Evolutionary conservation across 345 rosid genomes (phyloP).

Genomic region (Aquilaria yunnanensis): DNA sequence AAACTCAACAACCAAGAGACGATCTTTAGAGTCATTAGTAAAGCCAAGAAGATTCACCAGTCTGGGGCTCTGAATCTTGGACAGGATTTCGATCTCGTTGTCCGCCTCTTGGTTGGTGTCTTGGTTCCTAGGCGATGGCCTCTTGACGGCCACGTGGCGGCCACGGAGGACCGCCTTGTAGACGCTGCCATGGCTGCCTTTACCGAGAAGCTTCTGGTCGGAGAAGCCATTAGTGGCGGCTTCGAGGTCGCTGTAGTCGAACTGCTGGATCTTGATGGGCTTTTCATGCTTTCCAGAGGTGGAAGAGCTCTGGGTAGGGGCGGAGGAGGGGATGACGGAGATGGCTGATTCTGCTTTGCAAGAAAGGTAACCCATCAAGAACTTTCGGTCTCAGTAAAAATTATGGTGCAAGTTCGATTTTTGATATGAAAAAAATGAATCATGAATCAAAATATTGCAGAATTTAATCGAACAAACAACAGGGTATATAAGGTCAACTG

Average conservation of each 20-base stretch:
- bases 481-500: constrained; percentile 5
- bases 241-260: constrained; percentile 78
- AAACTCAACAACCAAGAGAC: constrained; percentile 81
- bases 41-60: constrained; percentile 89
- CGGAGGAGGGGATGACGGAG: constrained; percentile 14
- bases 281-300: constrained; percentile 30
- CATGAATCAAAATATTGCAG: no score
- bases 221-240: constrained; percentile 94
- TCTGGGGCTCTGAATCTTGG: constrained; percentile 81
- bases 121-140: constrained; percentile 49
- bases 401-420: no score
- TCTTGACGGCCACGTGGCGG: constrained; percentile 86
- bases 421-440: no score
- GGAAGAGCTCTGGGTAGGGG: constrained; percentile 30
- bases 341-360: constrained; percentile 17
- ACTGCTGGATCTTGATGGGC: constrained; percentile 73
- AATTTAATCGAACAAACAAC: no score
- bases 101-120: constrained; percentile 67
- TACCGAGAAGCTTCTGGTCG: constrained; percentile 66
- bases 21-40: constrained; percentile 61
- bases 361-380: constrained; percentile 15
- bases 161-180: constrained; percentile 88
- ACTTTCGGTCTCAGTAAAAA: not conserved
- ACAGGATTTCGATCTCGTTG: constrained; percentile 93
- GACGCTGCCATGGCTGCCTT: constrained; percentile 96